These are phyloP conservation scores for Mycena pura DNA, from an alignment of 768 basidiomycete species.

Conservation along the genomic window DNA sequence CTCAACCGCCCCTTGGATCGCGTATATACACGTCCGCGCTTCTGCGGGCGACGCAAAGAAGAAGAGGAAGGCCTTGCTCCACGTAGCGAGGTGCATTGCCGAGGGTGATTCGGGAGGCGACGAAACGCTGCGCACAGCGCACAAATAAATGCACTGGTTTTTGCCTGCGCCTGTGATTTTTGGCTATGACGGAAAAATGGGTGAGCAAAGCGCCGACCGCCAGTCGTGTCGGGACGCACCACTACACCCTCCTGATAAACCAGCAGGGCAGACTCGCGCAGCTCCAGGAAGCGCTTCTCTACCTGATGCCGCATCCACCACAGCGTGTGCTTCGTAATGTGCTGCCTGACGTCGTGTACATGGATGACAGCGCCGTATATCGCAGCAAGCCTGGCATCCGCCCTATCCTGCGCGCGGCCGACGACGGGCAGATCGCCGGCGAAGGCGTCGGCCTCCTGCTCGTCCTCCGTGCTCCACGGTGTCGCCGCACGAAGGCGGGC, in stretches of 20 bases:
- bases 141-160: conserved; percentile 5
- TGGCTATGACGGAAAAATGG: neutral
- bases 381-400: neutral
- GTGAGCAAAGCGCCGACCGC: neutral
- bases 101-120: neutral
- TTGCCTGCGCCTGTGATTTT: neutral
- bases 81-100: neutral
- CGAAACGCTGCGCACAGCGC: neutral
- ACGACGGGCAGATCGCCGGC: neutral
- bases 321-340: neutral
- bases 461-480: neutral
- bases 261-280: neutral
- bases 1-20: neutral
- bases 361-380: neutral
- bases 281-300: neutral
- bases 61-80: neutral
- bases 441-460: conserved; percentile 1
- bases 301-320: neutral
- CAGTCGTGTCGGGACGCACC: neutral
- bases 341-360: neutral
- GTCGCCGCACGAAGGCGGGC: neutral
- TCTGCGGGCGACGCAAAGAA: neutral
- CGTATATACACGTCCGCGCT: neutral
- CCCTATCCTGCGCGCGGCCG: neutral
- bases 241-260: neutral